Evolutionary conservation across 2,329 filamentous ascomycete genomes (phyloP).

Genomic region (Calonectria ilicicola): DNA sequence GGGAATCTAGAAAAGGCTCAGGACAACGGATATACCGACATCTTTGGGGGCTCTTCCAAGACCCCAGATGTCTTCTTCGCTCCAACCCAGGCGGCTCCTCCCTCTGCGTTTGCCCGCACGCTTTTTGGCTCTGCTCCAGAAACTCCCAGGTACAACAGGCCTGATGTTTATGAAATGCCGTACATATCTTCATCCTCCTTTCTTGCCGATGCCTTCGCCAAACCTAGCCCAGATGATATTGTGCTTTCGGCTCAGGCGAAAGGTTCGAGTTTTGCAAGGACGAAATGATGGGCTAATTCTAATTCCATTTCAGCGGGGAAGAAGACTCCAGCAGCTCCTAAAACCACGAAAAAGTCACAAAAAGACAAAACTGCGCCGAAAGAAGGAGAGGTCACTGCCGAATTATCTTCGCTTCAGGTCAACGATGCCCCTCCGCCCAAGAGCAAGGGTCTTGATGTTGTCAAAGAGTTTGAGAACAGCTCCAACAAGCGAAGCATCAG

Average conservation of each 20-base stretch:
- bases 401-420: constrained; percentile 53
- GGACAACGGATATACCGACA: not conserved
- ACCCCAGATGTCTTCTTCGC: not conserved
- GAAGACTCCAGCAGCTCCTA: constrained; percentile 55
- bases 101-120: constrained; percentile 69
- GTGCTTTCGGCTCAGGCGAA: constrained; percentile 89
- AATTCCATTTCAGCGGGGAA: constrained; percentile 66
- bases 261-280: constrained; percentile 76
- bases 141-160: constrained; percentile 41
- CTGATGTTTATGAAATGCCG: constrained; percentile 57
- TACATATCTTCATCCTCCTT: constrained; percentile 63
- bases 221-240: constrained; percentile 91
- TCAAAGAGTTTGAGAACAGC: constrained; percentile 82
- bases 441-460: constrained; percentile 86
- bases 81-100: constrained; percentile 40
- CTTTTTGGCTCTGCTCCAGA: constrained; percentile 60
- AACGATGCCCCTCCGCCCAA: constrained; percentile 69
- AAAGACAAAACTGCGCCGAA: constrained; percentile 49
- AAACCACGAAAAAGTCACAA: constrained; percentile 53
- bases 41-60: not conserved
- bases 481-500: constrained; percentile 84
- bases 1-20: not conserved
- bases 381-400: constrained; percentile 42
- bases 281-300: constrained; percentile 64
- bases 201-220: constrained; percentile 76